phyloP scores from a whole-genome alignment of 2,329 filamentous ascomycete species.

The Exophiala sp. region DNA sequence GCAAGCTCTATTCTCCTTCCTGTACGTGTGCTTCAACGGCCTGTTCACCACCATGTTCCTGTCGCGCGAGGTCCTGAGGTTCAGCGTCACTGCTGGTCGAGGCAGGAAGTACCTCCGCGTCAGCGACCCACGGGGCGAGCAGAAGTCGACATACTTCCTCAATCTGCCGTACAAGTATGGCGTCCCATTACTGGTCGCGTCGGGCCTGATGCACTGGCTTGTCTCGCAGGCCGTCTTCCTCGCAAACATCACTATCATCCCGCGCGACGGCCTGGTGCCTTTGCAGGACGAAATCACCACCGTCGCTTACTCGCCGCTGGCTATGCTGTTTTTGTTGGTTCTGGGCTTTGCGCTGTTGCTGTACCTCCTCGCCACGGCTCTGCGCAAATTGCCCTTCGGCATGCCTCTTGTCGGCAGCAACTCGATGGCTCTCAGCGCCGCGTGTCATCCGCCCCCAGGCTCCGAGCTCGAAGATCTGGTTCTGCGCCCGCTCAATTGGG shows the following conservation, averaged over 20 bases:
- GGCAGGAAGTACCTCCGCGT: conserved; percentile 34
- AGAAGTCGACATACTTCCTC: conserved; percentile 40
- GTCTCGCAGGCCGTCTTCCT: conserved; percentile 46
- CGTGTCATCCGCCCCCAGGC: conserved; percentile 30
- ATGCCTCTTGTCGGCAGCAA: conserved; percentile 33
- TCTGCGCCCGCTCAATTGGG: conserved; percentile 29
- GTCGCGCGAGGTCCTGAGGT: conserved; percentile 40
- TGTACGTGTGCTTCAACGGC: conserved; percentile 37
- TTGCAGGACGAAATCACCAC: conserved; percentile 26
- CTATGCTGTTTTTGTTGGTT: conserved; percentile 24
- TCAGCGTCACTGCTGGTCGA: conserved; percentile 36
- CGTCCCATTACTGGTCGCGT: conserved; percentile 36
- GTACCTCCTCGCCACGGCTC: conserved; percentile 19
- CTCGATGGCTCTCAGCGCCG: conserved; percentile 34
- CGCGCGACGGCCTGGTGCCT: conserved; percentile 17
- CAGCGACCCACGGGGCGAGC: conserved; percentile 33
- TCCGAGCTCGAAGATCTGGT: conserved; percentile 24
- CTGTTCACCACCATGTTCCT: conserved; percentile 44
- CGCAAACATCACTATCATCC: conserved; percentile 32
- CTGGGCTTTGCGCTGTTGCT: conserved; percentile 22
- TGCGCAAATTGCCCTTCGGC: conserved; percentile 26
- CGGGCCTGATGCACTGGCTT: conserved; percentile 45
- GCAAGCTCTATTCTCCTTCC: conserved; percentile 34
- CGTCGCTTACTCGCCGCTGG: conserved; percentile 28
- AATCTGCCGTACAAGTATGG: conserved; percentile 44